phyloP scores from a whole-genome alignment of 805 yeast species.

The Zygoascus flipseniorum region DNA sequence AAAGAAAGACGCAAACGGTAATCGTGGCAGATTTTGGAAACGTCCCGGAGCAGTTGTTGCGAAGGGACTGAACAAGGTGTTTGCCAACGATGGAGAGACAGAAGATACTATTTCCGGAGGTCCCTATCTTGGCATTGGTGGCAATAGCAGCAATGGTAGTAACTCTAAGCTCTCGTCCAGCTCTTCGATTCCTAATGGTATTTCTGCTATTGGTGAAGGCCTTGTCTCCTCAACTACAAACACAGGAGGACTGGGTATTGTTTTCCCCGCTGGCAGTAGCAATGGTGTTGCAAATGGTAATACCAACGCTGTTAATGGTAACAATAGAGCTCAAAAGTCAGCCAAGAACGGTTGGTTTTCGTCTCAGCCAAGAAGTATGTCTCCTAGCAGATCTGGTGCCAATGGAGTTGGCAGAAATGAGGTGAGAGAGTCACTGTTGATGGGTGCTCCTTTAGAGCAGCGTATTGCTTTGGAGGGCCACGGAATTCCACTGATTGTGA shows the following conservation, averaged over 20 bases:
- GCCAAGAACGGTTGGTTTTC: conserved; percentile 15
- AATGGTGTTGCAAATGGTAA: not conserved
- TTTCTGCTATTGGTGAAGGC: not conserved
- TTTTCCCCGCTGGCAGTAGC: conserved; percentile 9
- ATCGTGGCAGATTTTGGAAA: conserved; percentile 27
- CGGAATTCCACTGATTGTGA: conserved; percentile 60
- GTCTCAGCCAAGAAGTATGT: not conserved
- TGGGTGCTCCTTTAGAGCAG: conserved; percentile 50
- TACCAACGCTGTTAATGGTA: not conserved
- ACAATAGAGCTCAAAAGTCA: not conserved
- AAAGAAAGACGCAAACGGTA: conserved; percentile 15
- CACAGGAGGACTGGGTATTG: conserved; percentile 14
- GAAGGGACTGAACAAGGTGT: conserved; percentile 29
- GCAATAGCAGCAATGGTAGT: not conserved
- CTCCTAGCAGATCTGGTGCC: not conserved
- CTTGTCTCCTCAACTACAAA: not conserved
- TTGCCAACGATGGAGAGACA: conserved; percentile 17
- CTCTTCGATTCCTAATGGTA: conserved; percentile 1
- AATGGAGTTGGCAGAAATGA: not conserved
- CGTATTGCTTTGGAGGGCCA: conserved; percentile 56
- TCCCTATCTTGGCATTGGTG: not conserved
- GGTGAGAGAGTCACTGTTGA: conserved; percentile 24
- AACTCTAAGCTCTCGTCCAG: not conserved
- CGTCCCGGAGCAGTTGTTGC: conserved; percentile 31
- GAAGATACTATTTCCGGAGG: not conserved